These are phyloP conservation scores for Edaphochlamys debaryana DNA, from an alignment of 139 green algal genomes.

Conservation along the genomic window DNA sequence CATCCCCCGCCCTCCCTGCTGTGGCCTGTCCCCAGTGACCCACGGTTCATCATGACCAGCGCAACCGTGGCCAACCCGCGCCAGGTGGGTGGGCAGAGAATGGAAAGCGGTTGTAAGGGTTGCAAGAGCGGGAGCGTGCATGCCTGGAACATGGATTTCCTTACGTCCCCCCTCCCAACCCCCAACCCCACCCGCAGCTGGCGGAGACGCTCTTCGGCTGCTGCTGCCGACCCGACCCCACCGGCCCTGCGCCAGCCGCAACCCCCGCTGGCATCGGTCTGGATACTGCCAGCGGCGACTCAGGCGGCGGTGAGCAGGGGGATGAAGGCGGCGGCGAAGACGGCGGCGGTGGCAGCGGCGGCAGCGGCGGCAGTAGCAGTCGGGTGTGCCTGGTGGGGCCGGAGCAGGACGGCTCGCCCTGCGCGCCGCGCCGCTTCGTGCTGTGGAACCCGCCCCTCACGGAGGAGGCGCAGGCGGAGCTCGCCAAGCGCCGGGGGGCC, in stretches of 20 bases:
- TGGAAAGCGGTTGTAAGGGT: background rate
- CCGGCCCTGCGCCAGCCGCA: slow-evolving; percentile 77
- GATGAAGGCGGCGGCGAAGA: background rate
- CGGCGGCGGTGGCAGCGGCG: no score
- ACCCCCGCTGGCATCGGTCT: slow-evolving; percentile 53
- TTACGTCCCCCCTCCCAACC: no score
- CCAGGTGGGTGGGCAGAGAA: slow-evolving; percentile 15
- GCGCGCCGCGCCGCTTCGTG: slow-evolving; percentile 84
- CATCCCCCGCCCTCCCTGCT: no score
- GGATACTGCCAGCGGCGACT: slow-evolving; percentile 50
- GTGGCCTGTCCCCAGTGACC: no score
- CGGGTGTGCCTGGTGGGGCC: slow-evolving; percentile 60
- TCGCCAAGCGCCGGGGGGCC: background rate
- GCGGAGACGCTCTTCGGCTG: slow-evolving; percentile 12
- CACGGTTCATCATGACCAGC: slow-evolving; percentile 54
- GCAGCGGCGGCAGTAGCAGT: no score
- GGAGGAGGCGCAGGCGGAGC: slow-evolving; percentile 1
- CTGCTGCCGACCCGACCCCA: slow-evolving; percentile 50
- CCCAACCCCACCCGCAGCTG: no score
- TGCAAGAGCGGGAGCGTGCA: background rate
- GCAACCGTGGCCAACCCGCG: slow-evolving; percentile 92
- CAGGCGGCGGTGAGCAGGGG: slow-evolving; percentile 37
- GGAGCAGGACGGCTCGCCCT: slow-evolving; percentile 83
- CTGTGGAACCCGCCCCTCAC: slow-evolving; percentile 95
- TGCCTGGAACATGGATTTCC: no score